These are phyloP conservation scores for Rhizophlyctis rosea DNA, from an alignment of 192 early-diverging fungal genomes.

Conservation along the genomic window DNA sequence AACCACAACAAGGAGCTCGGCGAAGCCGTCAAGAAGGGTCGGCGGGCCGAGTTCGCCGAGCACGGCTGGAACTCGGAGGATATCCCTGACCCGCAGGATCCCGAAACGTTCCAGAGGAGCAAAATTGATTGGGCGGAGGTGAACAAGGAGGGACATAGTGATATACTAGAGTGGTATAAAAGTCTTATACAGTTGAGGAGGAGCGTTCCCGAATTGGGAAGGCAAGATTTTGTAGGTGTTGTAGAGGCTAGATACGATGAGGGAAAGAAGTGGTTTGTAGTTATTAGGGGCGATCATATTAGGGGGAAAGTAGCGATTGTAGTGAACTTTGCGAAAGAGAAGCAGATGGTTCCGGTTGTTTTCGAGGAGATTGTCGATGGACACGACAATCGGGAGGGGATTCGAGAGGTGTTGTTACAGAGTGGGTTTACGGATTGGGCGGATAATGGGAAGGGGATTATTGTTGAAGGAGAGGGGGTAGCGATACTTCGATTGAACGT, in stretches of 20 bases:
- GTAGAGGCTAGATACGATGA: conserved; percentile 18
- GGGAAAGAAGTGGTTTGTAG: conserved; percentile 15
- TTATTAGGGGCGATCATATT: conserved; percentile 1
- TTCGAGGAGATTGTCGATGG: no score
- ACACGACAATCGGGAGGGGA: neutral
- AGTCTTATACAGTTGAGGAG: conserved; percentile 16
- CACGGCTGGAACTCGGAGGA: conserved; percentile 34
- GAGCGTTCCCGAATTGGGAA: conserved; percentile 8
- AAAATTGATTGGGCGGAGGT: conserved; percentile 26
- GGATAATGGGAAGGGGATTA: conserved; percentile 6
- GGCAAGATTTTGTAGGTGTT: conserved; percentile 4
- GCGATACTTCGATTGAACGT: conserved; percentile 17
- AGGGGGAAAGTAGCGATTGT: conserved; percentile 12
- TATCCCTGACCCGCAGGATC: conserved; percentile 28
- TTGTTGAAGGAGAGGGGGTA: conserved; percentile 16
- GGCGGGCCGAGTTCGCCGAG: conserved; percentile 29
- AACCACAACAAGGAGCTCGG: conserved; percentile 33
- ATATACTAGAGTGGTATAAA: conserved; percentile 23
- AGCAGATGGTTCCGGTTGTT: conserved; percentile 9
- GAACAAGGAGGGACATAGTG: neutral
- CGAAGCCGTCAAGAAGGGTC: conserved; percentile 27
- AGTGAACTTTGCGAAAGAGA: conserved; percentile 19
- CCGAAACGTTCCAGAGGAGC: conserved; percentile 25
- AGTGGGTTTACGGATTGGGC: conserved; percentile 3
- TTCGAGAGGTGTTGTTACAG: conserved; percentile 13